Conservation (phyloP, 2,329 filamentous ascomycete species). For the Fusarium continuum region DNA sequence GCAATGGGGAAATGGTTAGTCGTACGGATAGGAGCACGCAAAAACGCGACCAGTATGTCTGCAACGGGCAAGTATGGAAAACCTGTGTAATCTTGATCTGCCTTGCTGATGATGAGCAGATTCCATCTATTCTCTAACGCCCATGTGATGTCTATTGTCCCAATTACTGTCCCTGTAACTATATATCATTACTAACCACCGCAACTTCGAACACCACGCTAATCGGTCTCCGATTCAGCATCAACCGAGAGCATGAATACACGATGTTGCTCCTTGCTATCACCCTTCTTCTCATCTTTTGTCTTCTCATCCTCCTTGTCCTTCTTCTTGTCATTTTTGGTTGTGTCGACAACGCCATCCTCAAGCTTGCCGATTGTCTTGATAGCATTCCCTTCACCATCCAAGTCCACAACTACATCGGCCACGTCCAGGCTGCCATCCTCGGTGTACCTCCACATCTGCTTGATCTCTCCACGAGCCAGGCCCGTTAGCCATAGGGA, state of each 20-base stretch:
- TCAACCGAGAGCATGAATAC: conserved; percentile 51
- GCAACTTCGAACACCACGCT: conserved; percentile 9
- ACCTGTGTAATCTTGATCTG: background rate
- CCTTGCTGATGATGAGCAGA: too few relatives aligned
- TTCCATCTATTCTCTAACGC: background rate
- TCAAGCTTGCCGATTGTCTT: conserved; percentile 52
- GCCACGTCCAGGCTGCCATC: conserved; percentile 65
- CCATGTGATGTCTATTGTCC: background rate
- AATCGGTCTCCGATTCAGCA: conserved; percentile 28
- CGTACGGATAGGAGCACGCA: too few relatives aligned
- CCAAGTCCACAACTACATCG: conserved; percentile 65
- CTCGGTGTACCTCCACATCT: conserved; percentile 87
- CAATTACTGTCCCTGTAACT: background rate
- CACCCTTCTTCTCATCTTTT: conserved; percentile 9
- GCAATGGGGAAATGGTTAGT: too few relatives aligned
- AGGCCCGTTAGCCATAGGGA: conserved; percentile 79
- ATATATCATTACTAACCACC: background rate
- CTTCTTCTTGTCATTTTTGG: conserved; percentile 45
- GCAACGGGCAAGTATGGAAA: too few relatives aligned
- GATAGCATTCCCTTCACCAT: conserved; percentile 57
- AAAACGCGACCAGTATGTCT: too few relatives aligned
- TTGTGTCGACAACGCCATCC: conserved; percentile 51
- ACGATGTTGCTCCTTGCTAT: conserved; percentile 39
- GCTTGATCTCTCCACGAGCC: conserved; percentile 72
- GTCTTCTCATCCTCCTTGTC: conserved; percentile 28